Conservation (phyloP, 148 eudicot species). For the Heliamphora exappendiculata region DNA sequence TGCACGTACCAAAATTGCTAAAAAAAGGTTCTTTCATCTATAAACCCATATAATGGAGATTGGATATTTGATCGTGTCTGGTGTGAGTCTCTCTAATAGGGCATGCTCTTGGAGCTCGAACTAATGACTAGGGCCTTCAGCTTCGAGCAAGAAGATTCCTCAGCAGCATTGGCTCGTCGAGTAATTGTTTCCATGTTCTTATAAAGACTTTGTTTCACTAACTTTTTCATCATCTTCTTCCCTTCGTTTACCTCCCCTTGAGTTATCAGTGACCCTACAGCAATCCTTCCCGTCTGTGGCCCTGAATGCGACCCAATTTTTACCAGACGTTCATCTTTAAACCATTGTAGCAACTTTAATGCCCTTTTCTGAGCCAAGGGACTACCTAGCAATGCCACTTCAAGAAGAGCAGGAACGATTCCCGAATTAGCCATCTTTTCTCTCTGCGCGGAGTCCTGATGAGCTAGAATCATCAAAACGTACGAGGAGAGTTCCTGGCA, state of each 20-base stretch:
- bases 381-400: conserved; percentile 70
- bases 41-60: not conserved
- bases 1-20: too few relatives aligned
- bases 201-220: conserved; percentile 72
- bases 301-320: conserved; percentile 70
- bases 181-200: conserved; percentile 84
- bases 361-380: conserved; percentile 84
- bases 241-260: conserved; percentile 43
- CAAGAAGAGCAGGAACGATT: conserved; percentile 65
- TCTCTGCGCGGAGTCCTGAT: conserved; percentile 54
- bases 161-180: conserved; percentile 51
- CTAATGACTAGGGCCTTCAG: conserved; percentile 69
- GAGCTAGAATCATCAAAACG: conserved; percentile 74
- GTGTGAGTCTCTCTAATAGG: conserved; percentile 31
- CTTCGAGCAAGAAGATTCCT: conserved; percentile 42
- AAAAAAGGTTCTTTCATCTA: too few relatives aligned
- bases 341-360: conserved; percentile 69
- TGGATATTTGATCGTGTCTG: not conserved
- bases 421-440: conserved; percentile 58
- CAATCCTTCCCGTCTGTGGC: conserved; percentile 48
- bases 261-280: conserved; percentile 38
- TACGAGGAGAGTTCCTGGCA: conserved; percentile 67
- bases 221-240: conserved; percentile 63
- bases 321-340: conserved; percentile 58
- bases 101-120: conserved; percentile 93